Base-by-base conservation (phyloP, 805 yeast genomes). In the Novakomyces olei region DNA sequence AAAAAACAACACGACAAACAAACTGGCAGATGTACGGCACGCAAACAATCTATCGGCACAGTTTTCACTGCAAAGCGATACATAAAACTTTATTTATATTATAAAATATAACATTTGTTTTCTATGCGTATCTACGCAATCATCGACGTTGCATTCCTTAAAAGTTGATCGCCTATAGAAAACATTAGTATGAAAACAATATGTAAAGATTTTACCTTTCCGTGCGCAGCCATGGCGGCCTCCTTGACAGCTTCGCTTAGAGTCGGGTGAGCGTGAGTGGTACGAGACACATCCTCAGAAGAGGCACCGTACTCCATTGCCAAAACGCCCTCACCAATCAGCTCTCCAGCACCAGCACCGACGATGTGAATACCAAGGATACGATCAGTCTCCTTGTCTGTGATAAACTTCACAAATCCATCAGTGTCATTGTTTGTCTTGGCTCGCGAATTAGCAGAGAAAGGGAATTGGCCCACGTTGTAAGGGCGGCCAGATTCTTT, bases 231-330 rank as follows among this genome's bases (percentile, higher is more conserved):
- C 65, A 80, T 63, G 45, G 92, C 92, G 46, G 94, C 96, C 65
- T 88, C 98, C 64, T 85, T 85, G 68, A 85, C 77, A 15, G 96
- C 96, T 66, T 88, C 99, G 18, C 93, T 66, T 45, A 88, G 65
- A 24, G 99, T 88, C 55, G 99, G 99, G 61, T 88, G 99, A 37
- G 98, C 96, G 51, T 88, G 98, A 57, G 95, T 85, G 27, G 80
- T 78, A 63, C 98, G 77, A 40, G 95, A 92, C 47, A 88, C 66
- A 53, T 88, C 99, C 63, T 88, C 99, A 34, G 94, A 78, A 33
- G 92, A 74, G 35, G 98, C 99, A 56, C 99, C 99, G 61, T 88
- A 88, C 63, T 88, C 99, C 41, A 88, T 57, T 29, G 99, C 99
- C 53, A 88, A 67, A 44, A 93, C 92, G 41, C 81, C 95, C 65